phyloP scores from a whole-genome alignment of 495 filamentous ascomycete species.

The Neurospora sp. region DNA sequence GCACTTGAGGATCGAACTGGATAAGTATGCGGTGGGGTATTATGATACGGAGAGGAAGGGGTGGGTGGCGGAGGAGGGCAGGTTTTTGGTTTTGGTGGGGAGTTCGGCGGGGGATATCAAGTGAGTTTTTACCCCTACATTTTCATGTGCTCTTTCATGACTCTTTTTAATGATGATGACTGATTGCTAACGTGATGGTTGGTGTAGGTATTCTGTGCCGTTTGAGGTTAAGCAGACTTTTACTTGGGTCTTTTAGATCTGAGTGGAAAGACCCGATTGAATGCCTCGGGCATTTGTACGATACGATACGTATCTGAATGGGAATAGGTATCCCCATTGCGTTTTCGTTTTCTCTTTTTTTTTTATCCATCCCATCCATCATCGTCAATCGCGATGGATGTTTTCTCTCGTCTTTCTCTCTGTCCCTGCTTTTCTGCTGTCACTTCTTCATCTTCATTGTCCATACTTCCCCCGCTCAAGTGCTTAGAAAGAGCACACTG shows the following conservation, averaged over 20 bases:
- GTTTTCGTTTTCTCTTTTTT: no score
- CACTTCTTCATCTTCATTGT: neutral
- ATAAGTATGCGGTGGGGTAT: slow-evolving; percentile 73
- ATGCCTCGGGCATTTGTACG: no score
- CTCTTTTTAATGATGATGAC: neutral
- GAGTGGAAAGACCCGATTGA: no score
- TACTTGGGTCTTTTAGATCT: slow-evolving; percentile 41
- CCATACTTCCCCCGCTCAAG: neutral
- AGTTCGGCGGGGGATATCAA: slow-evolving; percentile 34
- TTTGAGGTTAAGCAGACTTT: slow-evolving; percentile 51
- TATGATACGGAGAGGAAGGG: slow-evolving; percentile 59
- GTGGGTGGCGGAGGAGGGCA: slow-evolving; percentile 74
- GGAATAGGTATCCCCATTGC: no score
- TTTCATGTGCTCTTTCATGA: no score
- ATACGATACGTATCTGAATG: no score
- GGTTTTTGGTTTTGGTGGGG: slow-evolving; percentile 56
- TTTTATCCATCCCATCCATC: no score
- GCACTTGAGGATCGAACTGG: slow-evolving; percentile 51
- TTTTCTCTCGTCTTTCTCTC: no score
- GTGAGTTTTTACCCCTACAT: slow-evolving; percentile 14
- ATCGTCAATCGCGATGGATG: no score
- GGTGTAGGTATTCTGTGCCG: slow-evolving; percentile 30
- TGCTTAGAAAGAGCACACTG: neutral
- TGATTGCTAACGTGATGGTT: slow-evolving; percentile 4
- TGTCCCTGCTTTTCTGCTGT: no score